A percentile compares a stretch with the other conserved stretches of the same genome.
Evolutionary conservation across 306 rosid genomes (phyloP).

Genomic region (Macrotyloma uniflorum): DNA sequence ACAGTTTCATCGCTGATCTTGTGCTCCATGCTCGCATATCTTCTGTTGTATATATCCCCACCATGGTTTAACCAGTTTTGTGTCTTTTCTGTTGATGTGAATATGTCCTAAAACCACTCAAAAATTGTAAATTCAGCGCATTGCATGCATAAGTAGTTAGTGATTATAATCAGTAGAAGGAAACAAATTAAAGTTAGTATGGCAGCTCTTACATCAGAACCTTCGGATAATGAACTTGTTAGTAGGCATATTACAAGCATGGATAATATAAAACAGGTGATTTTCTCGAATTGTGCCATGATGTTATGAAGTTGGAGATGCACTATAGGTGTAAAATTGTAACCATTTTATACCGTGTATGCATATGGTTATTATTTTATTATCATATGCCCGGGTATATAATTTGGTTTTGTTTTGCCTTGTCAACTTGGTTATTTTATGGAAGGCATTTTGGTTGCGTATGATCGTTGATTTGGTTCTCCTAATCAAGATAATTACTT

Average conservation of each 20-base stretch:
- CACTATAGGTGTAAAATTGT: background rate
- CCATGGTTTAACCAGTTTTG: constrained; percentile 69
- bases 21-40: constrained; percentile 56
- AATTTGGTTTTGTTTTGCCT: background rate
- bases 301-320: background rate
- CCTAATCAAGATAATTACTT: no score
- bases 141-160: background rate
- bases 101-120: constrained; percentile 8
- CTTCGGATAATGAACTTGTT: constrained; percentile 1
- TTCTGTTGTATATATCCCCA: constrained; percentile 63
- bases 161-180: background rate
- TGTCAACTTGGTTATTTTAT: background rate
- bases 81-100: background rate
- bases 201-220: background rate
- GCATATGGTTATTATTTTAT: no score
- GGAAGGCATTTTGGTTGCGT: no score
- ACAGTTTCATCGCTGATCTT: constrained; percentile 52
- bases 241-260: constrained; percentile 16
- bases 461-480: no score
- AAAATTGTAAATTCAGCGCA: background rate
- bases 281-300: background rate
- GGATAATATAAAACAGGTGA: background rate
- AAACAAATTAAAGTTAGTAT: background rate
- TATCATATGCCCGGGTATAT: background rate
- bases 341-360: background rate